Base-by-base conservation (phyloP, 202 grass and related monocot species). In the Dendrocalamus latiflorus region DNA sequence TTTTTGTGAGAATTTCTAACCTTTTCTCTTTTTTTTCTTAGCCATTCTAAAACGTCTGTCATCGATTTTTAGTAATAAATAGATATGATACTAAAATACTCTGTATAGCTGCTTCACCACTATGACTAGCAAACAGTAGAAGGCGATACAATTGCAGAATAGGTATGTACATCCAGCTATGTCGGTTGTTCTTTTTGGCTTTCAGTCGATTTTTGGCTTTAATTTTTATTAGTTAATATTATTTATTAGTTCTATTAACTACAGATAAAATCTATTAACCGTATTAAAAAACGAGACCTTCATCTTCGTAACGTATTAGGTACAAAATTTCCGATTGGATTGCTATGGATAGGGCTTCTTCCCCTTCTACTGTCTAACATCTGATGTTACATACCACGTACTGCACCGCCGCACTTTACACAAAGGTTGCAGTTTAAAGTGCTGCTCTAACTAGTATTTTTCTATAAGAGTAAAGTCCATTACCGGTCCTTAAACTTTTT, bases 321-420 rank as follows among this genome's bases (percentile, higher is more conserved):
- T 70, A 87, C 88, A 84, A 90, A 90, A 80, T 49, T 41, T 90
- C 75, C 88, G 42, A 68, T 39, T 75, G 62, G 61, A 70, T 63
- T 70, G 79, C 68, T 33, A 64, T 75, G 79, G 84, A 75, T 75
- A 55, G 25, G 47, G 20, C 50, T 86, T 86, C 60, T 86, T 86
- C 16, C 63, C 43, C 70, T 34, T 25, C 68, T 41, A 73, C 73
- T 67, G 64, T 50, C 72, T 64, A 82, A 34, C 61, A 69, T 49
- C 25, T 6, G 26, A n/a, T n/a, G n/a, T n/a, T n/a, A 30, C 76
- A 56, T 72, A 62, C 42, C 47, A 67, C 36, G 37, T 66, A 77
- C 78, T 36, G 34, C 72, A 42, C 16, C 84, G 41, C 57, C 38
- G 11, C 54, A 49, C 47, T 79, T 74, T 80, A 75, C 83, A 86